Percentiles rank a stretch among this genome's conserved stretches.
These are phyloP conservation scores for Aspergillus bombycis DNA, from an alignment of 2,329 filamentous ascomycete genomes.

Conservation along the genomic window DNA sequence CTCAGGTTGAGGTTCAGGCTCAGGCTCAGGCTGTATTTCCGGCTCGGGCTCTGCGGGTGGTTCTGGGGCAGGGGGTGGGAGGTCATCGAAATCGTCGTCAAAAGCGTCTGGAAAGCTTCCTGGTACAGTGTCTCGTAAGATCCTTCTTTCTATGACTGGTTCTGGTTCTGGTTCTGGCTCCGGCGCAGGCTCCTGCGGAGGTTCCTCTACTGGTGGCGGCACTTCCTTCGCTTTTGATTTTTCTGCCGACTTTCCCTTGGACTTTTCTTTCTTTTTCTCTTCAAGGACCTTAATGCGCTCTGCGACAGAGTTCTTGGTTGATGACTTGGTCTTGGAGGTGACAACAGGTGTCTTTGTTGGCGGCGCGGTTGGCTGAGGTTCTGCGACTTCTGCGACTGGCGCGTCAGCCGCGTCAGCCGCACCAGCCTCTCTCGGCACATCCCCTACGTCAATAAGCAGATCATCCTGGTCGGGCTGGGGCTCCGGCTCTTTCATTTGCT, in stretches of 20 bases:
- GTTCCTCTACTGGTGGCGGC: constrained; percentile 16
- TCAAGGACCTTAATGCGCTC: constrained; percentile 58
- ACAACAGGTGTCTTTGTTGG: constrained; percentile 40
- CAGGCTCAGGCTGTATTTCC: constrained; percentile 18
- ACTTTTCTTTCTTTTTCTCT: constrained; percentile 42
- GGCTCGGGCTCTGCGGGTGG: constrained; percentile 24
- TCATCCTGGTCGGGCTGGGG: constrained; percentile 24
- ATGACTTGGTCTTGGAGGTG: constrained; percentile 44
- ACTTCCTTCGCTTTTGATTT: constrained; percentile 29
- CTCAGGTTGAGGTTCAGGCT: constrained; percentile 27
- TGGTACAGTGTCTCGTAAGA: constrained; percentile 50
- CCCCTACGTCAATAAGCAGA: constrained; percentile 41
- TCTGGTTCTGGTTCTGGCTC: constrained; percentile 27
- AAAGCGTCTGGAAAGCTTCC: constrained; percentile 61
- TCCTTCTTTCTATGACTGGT: constrained; percentile 38
- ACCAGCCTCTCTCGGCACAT: constrained; percentile 32
- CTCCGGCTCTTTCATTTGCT: constrained; percentile 29
- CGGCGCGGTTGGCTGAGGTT: constrained; percentile 43
- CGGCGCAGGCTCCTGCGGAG: constrained; percentile 21
- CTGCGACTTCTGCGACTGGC: constrained; percentile 41
- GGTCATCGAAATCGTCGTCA: constrained; percentile 46
- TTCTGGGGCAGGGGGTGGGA: constrained; percentile 27
- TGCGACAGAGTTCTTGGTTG: constrained; percentile 51
- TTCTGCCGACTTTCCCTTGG: constrained; percentile 37
- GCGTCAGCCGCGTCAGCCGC: constrained; percentile 37